Base-by-base conservation (phyloP, 164 flowering plant genomes). In the Brasenia schreberi region DNA sequence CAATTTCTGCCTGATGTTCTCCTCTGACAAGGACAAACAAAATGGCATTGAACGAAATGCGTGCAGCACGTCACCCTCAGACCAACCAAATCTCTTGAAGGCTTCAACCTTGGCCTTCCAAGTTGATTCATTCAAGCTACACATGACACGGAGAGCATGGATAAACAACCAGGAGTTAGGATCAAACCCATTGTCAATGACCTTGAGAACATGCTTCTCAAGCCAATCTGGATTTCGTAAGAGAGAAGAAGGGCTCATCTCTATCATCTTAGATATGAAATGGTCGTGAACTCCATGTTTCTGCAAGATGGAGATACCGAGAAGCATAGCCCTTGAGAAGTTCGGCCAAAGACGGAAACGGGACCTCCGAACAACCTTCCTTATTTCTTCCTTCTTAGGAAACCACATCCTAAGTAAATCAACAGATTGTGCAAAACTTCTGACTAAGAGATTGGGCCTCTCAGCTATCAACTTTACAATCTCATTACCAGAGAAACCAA, bases 11-110 rank as follows among this genome's bases (percentile, higher is more conserved):
- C 43, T 61, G 10, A 62, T 42, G 17, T 60, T 70, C 9, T 33
- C 45, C 65, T 60, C 73, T 12, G 69, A 71, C 9, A 18, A 9
- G 42, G 12, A 9, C 61, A 66, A 45, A 27, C 43, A 44, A 65
- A 5, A 14, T 10, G 73, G 73, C 23, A 5, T 5, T 45, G 18
- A 65, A 12, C 61, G 61, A 18, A 70, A 70, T 2, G 65, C 73
- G 45, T 42, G 43, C 18, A 43, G 12, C 16, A 70, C 59, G 27
- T 70, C 68, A 19, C 27, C 62, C 19, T 65, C 68, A 9, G 73
- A 65, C 73, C 73, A 70, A 1, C 68, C 73, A 42, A 59, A 65
- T 7, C 61, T 70, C 60, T 44, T 66, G 42, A 18, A 70, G 52
- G 61, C 17, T n/a, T 61, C 44, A 43, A 60, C 53, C 49, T 63